Conservation (phyloP, 306 rosid genomes). For the Astragalus membranaceus region DNA sequence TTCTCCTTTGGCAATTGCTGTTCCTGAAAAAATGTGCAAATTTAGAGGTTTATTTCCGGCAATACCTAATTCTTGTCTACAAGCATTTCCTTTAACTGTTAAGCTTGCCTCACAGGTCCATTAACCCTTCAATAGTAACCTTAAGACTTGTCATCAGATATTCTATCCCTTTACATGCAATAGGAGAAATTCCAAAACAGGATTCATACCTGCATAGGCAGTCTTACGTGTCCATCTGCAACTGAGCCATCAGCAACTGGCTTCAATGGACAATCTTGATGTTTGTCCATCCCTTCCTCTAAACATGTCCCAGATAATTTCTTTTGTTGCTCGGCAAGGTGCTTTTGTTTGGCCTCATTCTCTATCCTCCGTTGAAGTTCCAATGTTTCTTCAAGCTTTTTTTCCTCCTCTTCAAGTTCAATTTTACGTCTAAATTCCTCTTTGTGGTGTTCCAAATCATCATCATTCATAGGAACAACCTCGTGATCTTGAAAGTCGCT, state of each 20-base stretch:
- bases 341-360: conserved; percentile 90
- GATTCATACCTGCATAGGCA: conserved; percentile 40
- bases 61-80: conserved; percentile 8
- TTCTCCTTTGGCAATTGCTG: conserved; percentile 35
- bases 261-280: conserved; percentile 30
- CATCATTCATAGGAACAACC: conserved; percentile 37
- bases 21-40: conserved; percentile 43
- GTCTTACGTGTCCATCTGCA: conserved; percentile 29
- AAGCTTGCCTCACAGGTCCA: background rate
- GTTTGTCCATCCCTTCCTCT: conserved; percentile 36
- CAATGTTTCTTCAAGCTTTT: conserved; percentile 88
- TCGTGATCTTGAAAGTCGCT: conserved; percentile 53
- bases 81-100: conserved; percentile 12
- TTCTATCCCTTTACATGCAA: background rate
- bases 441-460: conserved; percentile 58
- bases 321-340: conserved; percentile 82
- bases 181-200: conserved; percentile 7
- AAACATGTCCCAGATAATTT: conserved; percentile 40
- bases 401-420: conserved; percentile 89
- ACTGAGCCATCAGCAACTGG: conserved; percentile 32
- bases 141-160: conserved; percentile 3
- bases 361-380: conserved; percentile 85
- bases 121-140: conserved; percentile 19
- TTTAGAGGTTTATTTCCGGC: conserved; percentile 21
- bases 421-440: conserved; percentile 70